Evolutionary conservation across 768 basidiomycete genomes (phyloP), one percentile per base, ranked within the genome.

Genomic region (Termitomyces sp.): DNA sequence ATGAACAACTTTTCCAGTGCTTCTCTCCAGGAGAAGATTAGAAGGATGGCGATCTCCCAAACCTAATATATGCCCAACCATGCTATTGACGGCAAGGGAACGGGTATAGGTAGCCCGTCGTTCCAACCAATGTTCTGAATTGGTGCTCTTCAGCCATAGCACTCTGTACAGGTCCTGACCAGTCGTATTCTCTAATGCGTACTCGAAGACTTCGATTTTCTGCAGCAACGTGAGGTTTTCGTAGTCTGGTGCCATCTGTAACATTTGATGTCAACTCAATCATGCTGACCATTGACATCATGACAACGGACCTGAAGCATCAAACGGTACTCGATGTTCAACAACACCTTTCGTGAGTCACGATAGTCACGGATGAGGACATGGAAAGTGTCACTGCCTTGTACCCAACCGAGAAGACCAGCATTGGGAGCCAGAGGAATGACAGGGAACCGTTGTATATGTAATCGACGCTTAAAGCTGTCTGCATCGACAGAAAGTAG

Each of bases 161-260:
- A 99, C 94, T 12, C 94, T 82, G 73, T 99, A 99, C 12, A 99
- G 79, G 71, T 99, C 97, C 74, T 98, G 97, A 1, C 97, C 97
- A 0, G 95, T 98, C 2, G 97, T 98, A 69, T 98, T 98, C 74
- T 98, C 96, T 48, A 98, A 81, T 6, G 97, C 96, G 67, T 98
- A 98, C 73, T 98, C 95, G 76, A 99, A 99, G 3, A 99, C 97
- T 71, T 99, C 97, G 45, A 99, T 92, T 79, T 99, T 99, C 72
- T 99, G 96, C 54, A 99, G 83, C 5, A 98, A 79, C 36, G 90
- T 94, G 36, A 98, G 79, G 68, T 89, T 92, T 73, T 98, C 96
- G 73, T 98, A 99, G 70, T 98, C 96, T 10, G 97, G 96, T 9
- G 97, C 97, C 96, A 98, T 98, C 95, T 98, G 66, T 31, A 46